Evolutionary conservation across 257 asterid genomes (phyloP), one percentile per base, ranked within the genome.

Genomic region (Fraxinus quadrangulata): DNA sequence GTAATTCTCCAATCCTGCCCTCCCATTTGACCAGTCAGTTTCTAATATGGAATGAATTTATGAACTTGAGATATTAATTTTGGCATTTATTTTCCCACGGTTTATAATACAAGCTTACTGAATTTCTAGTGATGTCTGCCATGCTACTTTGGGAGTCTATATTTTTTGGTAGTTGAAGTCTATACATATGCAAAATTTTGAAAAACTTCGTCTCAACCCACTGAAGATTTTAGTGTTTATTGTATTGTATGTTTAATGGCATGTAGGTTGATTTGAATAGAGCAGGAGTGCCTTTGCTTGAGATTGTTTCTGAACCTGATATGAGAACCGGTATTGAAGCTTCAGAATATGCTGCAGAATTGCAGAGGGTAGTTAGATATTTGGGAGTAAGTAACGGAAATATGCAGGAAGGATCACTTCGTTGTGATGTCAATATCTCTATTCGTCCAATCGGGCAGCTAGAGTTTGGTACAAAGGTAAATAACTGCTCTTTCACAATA

Each of bases 351-450:
- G 97, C 98, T 78, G 92, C 97, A 65, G 97, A 96, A 82, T 79
- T 96, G 81, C 99, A 93, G 84, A 93, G 99, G 83, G 75, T 93
- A 85, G 99, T 96, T 80, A 87, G 99, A 75, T 96, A 96, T 87
- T 84, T 96, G 81, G 99, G 98, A 77, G 93, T 96, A 66, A 87
- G 97, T 79, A 96, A 96, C 68, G 98, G 99, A 45, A 93, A 96
- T 84, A 93, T 93, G 98, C 96, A 93, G 78, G 99, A 96, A 90
- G 98, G 98, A 49, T 96, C 99, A 59, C 96, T 96, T 81, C 95
- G 99, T 51, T 96, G 99, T 61, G 99, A 96, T 83, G 99, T 96
- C 79, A 96, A 96, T 78, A 87, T 96, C 83, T 96, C 99, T 23
- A 83, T 96, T 86, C 97, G 95, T 39, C 98, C 99, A 54, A 79